A percentile compares a stretch with the other conserved stretches of the same genome.
Evolutionary conservation across 768 basidiomycete genomes (phyloP).

Genomic region (Agaricus bisporus): DNA sequence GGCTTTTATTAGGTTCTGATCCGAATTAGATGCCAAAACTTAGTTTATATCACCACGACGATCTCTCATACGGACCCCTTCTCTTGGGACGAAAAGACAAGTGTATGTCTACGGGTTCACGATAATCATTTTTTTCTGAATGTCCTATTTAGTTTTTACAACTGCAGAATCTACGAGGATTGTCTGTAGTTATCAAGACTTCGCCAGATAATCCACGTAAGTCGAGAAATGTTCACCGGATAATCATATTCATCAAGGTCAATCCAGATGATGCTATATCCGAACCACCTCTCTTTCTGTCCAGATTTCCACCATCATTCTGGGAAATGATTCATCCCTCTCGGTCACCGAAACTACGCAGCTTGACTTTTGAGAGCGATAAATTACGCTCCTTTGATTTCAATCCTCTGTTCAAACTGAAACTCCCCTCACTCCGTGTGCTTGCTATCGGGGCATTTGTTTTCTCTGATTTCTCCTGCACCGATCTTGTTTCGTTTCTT

Average conservation of each 20-base stretch:
- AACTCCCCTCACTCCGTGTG: not conserved
- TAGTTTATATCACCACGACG: not conserved
- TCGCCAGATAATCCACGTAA: not conserved
- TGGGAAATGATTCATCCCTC: slow-evolving; percentile 1
- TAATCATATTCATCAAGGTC: not conserved
- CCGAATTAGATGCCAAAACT: not conserved
- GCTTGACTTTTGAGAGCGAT: not conserved
- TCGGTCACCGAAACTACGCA: slow-evolving; percentile 1
- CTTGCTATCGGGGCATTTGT: not conserved
- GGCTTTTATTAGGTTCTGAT: not conserved
- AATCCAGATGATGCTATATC: not conserved
- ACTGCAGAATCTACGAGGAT: not conserved
- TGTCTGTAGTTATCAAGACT: not conserved
- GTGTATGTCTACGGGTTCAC: not conserved
- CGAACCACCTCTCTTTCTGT: not conserved
- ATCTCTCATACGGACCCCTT: slow-evolving; percentile 3
- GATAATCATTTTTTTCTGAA: not conserved
- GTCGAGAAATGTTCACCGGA: not conserved
- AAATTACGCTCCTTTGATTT: slow-evolving; percentile 1
- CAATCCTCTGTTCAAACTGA: not conserved
- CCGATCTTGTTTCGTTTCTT: not conserved
- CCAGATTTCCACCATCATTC: not conserved
- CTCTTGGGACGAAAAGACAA: slow-evolving; percentile 1
- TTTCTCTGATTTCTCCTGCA: not conserved
- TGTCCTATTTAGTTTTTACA: not conserved